These are phyloP conservation scores for Pleurotus pulmonarius DNA, from an alignment of 768 basidiomycete genomes.

Conservation along the genomic window DNA sequence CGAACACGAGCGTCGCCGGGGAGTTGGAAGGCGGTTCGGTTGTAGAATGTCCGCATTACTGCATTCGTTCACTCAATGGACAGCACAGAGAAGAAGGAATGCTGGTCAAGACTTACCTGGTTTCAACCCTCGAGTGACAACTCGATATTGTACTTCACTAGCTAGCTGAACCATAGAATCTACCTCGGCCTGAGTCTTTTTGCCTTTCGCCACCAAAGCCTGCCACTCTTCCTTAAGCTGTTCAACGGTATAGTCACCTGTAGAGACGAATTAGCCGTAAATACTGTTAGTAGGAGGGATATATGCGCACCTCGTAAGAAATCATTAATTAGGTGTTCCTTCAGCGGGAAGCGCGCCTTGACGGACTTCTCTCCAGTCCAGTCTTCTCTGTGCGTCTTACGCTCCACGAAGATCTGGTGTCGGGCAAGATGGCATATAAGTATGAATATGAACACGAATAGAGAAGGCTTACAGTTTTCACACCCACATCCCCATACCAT, in stretches of 20 bases:
- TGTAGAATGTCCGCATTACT: constrained; percentile 98
- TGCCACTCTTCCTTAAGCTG: constrained; percentile 69
- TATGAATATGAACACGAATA: not conserved
- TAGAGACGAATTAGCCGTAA: too few relatives aligned
- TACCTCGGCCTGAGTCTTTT: constrained; percentile 89
- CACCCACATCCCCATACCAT: constrained; percentile 91
- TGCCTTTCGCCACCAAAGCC: constrained; percentile 79
- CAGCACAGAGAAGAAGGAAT: not conserved
- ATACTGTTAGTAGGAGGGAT: too few relatives aligned
- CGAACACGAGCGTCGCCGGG: constrained; percentile 98
- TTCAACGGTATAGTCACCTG: constrained; percentile 79
- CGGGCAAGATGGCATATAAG: constrained; percentile 5
- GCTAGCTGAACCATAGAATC: constrained; percentile 95
- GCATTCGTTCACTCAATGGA: not conserved
- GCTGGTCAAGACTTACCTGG: constrained; percentile 57
- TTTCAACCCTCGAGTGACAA: constrained; percentile 73
- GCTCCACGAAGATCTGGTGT: constrained; percentile 77
- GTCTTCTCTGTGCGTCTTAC: constrained; percentile 93
- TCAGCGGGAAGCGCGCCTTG: constrained; percentile 94
- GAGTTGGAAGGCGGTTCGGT: constrained; percentile 97
- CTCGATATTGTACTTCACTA: constrained; percentile 92
- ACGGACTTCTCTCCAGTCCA: constrained; percentile 99
- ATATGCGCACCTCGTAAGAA: constrained; percentile 62
- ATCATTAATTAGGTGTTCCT: constrained; percentile 89
- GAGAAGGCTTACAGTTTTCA: constrained; percentile 60